Conservation (phyloP, 148 eudicot species). For the Chenopodium berlandieri region DNA sequence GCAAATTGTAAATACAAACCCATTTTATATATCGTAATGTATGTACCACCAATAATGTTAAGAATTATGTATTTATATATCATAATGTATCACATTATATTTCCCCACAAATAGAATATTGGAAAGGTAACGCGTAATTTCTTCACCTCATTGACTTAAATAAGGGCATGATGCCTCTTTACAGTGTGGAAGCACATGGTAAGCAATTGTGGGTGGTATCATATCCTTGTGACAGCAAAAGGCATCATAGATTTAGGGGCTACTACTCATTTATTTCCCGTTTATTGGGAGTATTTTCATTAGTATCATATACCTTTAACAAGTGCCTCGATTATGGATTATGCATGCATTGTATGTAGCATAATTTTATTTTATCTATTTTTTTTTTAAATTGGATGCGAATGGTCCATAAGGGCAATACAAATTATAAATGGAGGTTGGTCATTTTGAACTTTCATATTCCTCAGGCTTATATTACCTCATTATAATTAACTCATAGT, state of each 20-base stretch:
- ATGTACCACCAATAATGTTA: too few relatives aligned
- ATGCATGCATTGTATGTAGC: too few relatives aligned
- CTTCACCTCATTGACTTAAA: conserved; percentile 12
- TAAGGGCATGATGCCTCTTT: conserved; percentile 19
- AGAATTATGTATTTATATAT: neutral
- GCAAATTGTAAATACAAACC: too few relatives aligned
- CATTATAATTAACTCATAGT: too few relatives aligned
- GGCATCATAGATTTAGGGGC: neutral
- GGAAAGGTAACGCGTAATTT: neutral
- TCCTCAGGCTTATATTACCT: too few relatives aligned
- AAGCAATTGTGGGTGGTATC: conserved; percentile 17
- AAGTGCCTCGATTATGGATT: too few relatives aligned
- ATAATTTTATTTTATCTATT: too few relatives aligned
- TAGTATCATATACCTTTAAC: neutral
- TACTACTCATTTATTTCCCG: conserved; percentile 2
- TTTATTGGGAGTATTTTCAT: conserved; percentile 12
- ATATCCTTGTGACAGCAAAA: conserved; percentile 1
- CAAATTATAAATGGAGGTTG: too few relatives aligned
- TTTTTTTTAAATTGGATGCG: too few relatives aligned
- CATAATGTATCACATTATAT: neutral
- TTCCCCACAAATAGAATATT: neutral
- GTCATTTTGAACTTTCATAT: too few relatives aligned
- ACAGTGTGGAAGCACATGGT: conserved; percentile 23
- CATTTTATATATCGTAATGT: neutral
- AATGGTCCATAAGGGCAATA: too few relatives aligned